Percentiles rank a stretch among this genome's conserved stretches.
These are phyloP conservation scores for Citrus glauca DNA, from an alignment of 345 rosid species.

Conservation along the genomic window DNA sequence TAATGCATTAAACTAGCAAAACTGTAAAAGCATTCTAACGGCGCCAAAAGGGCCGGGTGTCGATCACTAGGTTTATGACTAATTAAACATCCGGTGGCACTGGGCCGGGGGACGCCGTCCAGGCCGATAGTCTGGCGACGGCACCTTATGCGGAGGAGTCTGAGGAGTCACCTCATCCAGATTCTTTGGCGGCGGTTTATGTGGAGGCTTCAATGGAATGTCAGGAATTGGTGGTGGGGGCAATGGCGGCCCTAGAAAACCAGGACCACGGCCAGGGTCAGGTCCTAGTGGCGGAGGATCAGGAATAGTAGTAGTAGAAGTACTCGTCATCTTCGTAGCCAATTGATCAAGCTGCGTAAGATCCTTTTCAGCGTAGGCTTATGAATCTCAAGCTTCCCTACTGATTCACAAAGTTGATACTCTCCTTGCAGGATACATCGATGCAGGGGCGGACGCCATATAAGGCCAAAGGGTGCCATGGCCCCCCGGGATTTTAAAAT, in stretches of 20 bases:
- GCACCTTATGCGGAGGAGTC: background rate
- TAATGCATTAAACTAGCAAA: too few species aligned
- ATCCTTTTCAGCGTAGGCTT: background rate
- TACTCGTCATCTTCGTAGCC: too few species aligned
- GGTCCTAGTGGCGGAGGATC: constrained; percentile 4
- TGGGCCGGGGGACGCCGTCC: background rate
- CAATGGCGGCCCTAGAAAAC: constrained; percentile 1
- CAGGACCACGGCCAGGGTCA: background rate
- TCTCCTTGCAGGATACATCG: background rate
- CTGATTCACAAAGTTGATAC: background rate
- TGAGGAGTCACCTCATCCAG: background rate
- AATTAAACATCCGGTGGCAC: background rate
- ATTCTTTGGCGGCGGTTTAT: background rate
- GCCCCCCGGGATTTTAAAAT: too few species aligned
- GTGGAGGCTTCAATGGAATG: background rate
- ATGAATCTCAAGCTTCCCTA: background rate
- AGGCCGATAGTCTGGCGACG: background rate
- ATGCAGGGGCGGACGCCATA: too few species aligned
- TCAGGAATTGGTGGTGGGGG: constrained; percentile 2
- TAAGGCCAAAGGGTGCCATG: too few species aligned
- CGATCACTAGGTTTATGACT: background rate
- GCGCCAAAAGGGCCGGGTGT: background rate
- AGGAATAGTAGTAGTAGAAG: background rate
- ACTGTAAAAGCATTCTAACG: too few species aligned
- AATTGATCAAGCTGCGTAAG: background rate